phyloP scores from a whole-genome alignment of 2,329 filamentous ascomycete species.

The Aspergillus tanneri region DNA sequence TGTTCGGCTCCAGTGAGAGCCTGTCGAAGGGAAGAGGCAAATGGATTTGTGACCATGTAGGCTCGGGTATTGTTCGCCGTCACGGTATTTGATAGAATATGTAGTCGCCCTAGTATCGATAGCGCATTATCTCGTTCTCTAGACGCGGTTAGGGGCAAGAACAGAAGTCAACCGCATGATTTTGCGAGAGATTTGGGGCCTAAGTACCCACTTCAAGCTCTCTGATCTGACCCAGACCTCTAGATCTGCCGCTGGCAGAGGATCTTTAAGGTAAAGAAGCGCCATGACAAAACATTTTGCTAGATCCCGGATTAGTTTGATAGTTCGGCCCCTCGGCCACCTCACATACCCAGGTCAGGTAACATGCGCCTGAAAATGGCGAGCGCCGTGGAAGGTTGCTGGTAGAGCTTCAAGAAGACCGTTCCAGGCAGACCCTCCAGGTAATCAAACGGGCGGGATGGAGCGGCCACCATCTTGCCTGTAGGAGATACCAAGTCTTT shows the following conservation, averaged over 20 bases:
- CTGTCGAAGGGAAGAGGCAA: conserved; percentile 77
- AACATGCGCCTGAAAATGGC: conserved; percentile 98
- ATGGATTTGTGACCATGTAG: conserved; percentile 76
- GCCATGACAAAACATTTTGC: conserved; percentile 97
- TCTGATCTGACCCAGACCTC: conserved; percentile 80
- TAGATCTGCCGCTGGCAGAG: conserved; percentile 75
- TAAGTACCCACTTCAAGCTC: conserved; percentile 56
- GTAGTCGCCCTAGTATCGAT: conserved; percentile 76
- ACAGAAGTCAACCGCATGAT: no score
- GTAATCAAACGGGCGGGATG: conserved; percentile 74
- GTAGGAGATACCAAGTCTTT: conserved; percentile 17
- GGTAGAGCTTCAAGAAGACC: conserved; percentile 87
- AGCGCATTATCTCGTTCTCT: conserved; percentile 83
- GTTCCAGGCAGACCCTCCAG: conserved; percentile 87
- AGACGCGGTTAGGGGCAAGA: no score
- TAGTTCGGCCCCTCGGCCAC: neutral
- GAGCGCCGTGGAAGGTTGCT: conserved; percentile 90
- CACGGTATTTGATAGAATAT: conserved; percentile 71
- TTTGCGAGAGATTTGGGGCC: no score
- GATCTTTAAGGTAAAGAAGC: conserved; percentile 82
- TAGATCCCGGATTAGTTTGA: conserved; percentile 33
- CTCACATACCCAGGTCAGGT: conserved; percentile 71
- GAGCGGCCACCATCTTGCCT: conserved; percentile 55
- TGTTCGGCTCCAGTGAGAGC: conserved; percentile 84
- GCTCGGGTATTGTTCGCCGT: conserved; percentile 63